Evolutionary conservation across 1,284 basidiomycete genomes (phyloP), one percentile per base, ranked within the genome.

Genomic region (Cystobasidiaceae sp.): DNA sequence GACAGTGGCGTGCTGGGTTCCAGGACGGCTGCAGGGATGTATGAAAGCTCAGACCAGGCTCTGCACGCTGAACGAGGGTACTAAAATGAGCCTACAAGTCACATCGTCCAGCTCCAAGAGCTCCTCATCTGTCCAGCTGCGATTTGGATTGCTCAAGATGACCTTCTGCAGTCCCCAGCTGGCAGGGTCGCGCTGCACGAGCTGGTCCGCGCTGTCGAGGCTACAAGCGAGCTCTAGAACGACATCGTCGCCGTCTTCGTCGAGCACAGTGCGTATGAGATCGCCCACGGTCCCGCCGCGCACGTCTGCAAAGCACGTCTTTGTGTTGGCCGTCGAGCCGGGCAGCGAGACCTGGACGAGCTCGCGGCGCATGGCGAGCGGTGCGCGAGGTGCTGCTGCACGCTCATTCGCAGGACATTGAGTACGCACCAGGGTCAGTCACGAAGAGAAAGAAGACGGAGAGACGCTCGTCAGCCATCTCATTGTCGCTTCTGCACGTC

Each of bases 161-260:
- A 67, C 65, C 15, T 52, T 41, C 68, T 72, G 69, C 11, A 71
- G 17, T 1, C 52, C 63, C 68, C 71, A 72, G 1, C 58, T n/a
- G 30, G 33, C 30, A 23, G 30, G 19, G 34, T n/a, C 33, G 32
- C 33, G 45, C 37, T 21, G 32, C 28, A 32, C 33, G 37, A 28
- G 37, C 5, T 9, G n/a, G 30, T 15, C 49, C 30, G 11, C 17
- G 28, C 33, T 44, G 11, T 8, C 49, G 21, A 51, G 37, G 11
- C 45, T 30, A 44, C 61, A 64, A 17, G 25, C 51, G 4, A 67
- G 34, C 33, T 62, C 64, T 3, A 17, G 46, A 34, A 27, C 23
- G 60, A 70, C 66, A 17, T 69, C 59, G 13, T 21, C 32, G 4
- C 67, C 71, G 25, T 67, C 66, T 48, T 71, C 68, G 21, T 17